Evolutionary conservation across 176 grass and related monocot genomes (phyloP), one percentile per base, ranked within the genome.

Genomic region (Microstegium vimineum): DNA sequence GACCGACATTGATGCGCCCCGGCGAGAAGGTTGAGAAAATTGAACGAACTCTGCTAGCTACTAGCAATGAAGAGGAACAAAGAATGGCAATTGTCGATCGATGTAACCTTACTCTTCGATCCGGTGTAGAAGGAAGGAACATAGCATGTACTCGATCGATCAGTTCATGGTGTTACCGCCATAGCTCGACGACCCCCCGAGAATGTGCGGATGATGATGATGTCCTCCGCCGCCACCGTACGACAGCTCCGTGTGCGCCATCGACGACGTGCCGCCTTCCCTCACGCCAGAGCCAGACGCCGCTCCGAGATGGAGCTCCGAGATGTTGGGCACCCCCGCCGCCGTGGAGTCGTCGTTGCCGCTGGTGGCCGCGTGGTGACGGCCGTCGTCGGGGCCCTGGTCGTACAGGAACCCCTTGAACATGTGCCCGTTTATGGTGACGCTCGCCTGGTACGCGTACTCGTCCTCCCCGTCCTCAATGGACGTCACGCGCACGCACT

Each of bases 331-430:
- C 66, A 96, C 94, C 69, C 75, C 20, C 66, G 77, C 20, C 66
- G 77, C 81, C 4, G 66, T 46, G 16, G 84, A 87, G 61, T 93
- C 84, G 76, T 81, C 88, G 26, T 83, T 93, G 88, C 83, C 82
- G 30, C 83, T 84, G 30, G 73, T 94, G 49, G 89, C 85, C 5
- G 77, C 70, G 70, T 74, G 70, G 70, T 74, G 70, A 8, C 90
- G 86, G 78, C 90, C 90, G 71, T 96, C 97, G 79, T 99, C 97
- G 4, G 82, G 59, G 26, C 97, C 97, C 86, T 99, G 91, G 60
- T 95, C 89, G 86, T 99, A 99, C 30, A 99, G 91, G 64, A 99
- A 94, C 8, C 97, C 97, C 81, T 99, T 99, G 93, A 99, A 99
- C n/a, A 99, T 81, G 30, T 95, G 97, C 1, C 97, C 97, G 45